Conservation (phyloP, 441 rosid species). For the Pelargonium australe region DNA sequence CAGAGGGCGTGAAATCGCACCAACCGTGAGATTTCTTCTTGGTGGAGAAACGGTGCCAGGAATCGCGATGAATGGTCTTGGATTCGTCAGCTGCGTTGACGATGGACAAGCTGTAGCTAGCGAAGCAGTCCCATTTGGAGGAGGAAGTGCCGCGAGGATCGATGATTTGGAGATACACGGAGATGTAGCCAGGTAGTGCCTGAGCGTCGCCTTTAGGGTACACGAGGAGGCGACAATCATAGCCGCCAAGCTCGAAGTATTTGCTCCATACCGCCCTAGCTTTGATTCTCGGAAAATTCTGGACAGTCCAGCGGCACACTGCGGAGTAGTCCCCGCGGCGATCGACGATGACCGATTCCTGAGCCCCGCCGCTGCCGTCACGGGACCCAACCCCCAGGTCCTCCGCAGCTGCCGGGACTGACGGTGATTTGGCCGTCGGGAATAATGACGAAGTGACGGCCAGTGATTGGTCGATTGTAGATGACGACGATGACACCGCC, state of each 20-base stretch:
- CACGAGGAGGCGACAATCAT: slow-evolving; percentile 85
- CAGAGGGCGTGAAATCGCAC: slow-evolving; percentile 92
- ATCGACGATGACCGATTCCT: slow-evolving; percentile 72
- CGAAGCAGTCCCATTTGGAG: slow-evolving; percentile 96
- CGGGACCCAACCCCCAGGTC: slow-evolving; percentile 45
- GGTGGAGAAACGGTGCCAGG: slow-evolving; percentile 90
- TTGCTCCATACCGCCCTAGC: slow-evolving; percentile 93
- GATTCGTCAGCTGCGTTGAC: slow-evolving; percentile 74
- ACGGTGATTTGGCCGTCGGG: too few relatives aligned
- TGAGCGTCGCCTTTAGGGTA: slow-evolving; percentile 98
- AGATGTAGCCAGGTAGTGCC: slow-evolving; percentile 91
- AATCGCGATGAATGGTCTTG: slow-evolving; percentile 85
- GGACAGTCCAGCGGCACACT: slow-evolving; percentile 88
- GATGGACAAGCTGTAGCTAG: slow-evolving; percentile 85
- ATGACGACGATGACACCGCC: slow-evolving; percentile 50
- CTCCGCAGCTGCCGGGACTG: slow-evolving; percentile 38
- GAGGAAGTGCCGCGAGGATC: slow-evolving; percentile 87
- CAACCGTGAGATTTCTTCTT: slow-evolving; percentile 98
- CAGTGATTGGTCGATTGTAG: slow-evolving; percentile 42
- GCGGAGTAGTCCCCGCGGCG: slow-evolving; percentile 84
- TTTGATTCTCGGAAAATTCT: slow-evolving; percentile 67
- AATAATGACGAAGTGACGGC: slow-evolving; percentile 24
- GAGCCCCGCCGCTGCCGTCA: slow-evolving; percentile 65
- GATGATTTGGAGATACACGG: slow-evolving; percentile 91
- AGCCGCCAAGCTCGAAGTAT: slow-evolving; percentile 99